Base-by-base conservation (phyloP, 768 basidiomycete species). In the Xerocomus brunneocitrinus region DNA sequence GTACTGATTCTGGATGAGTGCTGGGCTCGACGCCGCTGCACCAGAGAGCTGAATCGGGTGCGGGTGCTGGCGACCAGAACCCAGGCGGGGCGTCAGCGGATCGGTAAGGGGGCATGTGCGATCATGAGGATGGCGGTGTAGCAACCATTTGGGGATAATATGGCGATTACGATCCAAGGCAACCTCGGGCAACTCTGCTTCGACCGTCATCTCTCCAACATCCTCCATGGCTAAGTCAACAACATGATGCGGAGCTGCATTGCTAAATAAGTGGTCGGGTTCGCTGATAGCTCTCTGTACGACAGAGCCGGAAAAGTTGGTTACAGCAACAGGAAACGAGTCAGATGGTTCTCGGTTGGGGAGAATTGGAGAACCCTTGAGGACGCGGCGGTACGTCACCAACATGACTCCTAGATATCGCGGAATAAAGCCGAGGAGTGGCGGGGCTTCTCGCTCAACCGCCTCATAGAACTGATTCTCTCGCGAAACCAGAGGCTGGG, bases 391-490 rank as follows among this genome's bases (percentile, higher is more conserved):
- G 66, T 98, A 98, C 49, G 88, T 95, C 62, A 99, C 95, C 39
- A 98, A 80, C 93, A 99, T 97, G 50, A 99, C 97, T 24, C 97
- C 97, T 14, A 99, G 78, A 70, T 99, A 99, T 41, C 95, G 87
- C n/a, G 97, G 97, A 55, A 98, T 97, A 64, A 92, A 99, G 13
- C 82, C 87, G 4, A 98, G 79, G 8, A 99, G 78, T 4, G 91
- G 93, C 0, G 97, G 95, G 0, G 91, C 91, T 63, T 93, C 91
- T 27, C 86, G 81, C 68, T 99, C 97, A 31, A 98, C 93, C 2
- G 94, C 83, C 68, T 99, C 97, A 67, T 99, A 99, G 66, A 99
- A 98, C 44, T 97, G 76, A 66, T 99, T 99, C 73, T 99, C 97
- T 52, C 95, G 84, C 4, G 91, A 94, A 30, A 97, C 94, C 8